Conservation (phyloP, 208 protist genomes). For the Wallacemonas sp. region DNA sequence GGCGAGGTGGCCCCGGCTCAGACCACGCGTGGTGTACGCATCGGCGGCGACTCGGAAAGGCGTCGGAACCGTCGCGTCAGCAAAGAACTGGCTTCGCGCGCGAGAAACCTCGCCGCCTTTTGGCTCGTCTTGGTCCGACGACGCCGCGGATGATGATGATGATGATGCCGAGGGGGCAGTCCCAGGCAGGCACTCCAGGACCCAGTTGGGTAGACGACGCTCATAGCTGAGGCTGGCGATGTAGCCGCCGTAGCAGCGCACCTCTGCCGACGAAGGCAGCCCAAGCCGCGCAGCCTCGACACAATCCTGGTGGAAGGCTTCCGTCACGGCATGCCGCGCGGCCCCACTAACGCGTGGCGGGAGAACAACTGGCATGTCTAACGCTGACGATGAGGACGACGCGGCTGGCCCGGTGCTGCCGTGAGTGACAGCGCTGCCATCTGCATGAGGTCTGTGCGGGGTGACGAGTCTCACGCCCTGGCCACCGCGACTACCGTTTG, state of each 20-base stretch:
- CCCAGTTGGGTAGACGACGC: constrained; percentile 78
- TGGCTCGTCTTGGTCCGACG: constrained; percentile 13
- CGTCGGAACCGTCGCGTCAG: constrained; percentile 52
- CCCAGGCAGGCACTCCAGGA: constrained; percentile 44
- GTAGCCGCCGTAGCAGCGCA: constrained; percentile 77
- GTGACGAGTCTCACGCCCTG: too few relatives aligned
- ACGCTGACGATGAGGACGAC: not conserved
- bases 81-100: constrained; percentile 62
- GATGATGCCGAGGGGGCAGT: not conserved
- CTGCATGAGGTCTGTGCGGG: too few relatives aligned
- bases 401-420: too few relatives aligned
- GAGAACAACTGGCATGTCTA: constrained; percentile 31
- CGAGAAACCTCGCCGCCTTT: constrained; percentile 26
- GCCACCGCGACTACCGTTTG: too few relatives aligned
- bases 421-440: not conserved
- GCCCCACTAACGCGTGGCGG: constrained; percentile 23
- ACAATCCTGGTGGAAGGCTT: constrained; percentile 35
- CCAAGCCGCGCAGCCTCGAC: constrained; percentile 36
- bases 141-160: not conserved
- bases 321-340: constrained; percentile 9
- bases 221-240: constrained; percentile 81
- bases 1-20: constrained; percentile 85
- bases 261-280: constrained; percentile 48
- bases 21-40: constrained; percentile 48
- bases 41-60: constrained; percentile 61